A percentile compares a stretch with the other conserved stretches of the same genome.
These are phyloP conservation scores for Petrea volubilis DNA, from an alignment of 257 asterid genomes.

Conservation along the genomic window DNA sequence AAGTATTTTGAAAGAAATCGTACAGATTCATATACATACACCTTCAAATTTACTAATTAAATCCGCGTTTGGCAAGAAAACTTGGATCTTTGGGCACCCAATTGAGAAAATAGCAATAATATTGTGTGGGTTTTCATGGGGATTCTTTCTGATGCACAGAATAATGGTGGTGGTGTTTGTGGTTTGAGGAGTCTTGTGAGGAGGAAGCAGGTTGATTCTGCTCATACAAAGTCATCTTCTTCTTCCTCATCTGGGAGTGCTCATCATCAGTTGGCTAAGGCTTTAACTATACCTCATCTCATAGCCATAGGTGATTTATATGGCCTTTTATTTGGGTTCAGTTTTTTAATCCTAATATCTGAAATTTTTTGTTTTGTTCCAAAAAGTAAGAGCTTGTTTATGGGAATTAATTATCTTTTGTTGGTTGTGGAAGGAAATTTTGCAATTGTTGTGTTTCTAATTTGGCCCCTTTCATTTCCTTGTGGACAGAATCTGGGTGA, in stretches of 20 bases:
- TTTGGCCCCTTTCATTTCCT: background rate
- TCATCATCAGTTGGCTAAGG: slow-evolving; percentile 66
- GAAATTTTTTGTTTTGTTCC: background rate
- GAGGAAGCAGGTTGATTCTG: slow-evolving; percentile 91
- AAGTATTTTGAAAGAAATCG: background rate
- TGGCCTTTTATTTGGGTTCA: background rate
- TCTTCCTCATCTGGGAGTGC: slow-evolving; percentile 31
- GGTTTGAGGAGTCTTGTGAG: slow-evolving; percentile 67
- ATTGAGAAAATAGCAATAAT: background rate
- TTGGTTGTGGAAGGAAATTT: background rate
- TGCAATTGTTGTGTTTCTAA: background rate
- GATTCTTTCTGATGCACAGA: slow-evolving; percentile 40
- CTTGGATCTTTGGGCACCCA: slow-evolving; percentile 24
- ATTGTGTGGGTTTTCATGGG: slow-evolving; percentile 43
- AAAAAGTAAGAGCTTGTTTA: background rate
- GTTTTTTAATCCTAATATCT: background rate
- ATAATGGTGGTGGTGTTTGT: slow-evolving; percentile 42
- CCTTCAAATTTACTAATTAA: background rate
- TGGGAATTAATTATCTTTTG: background rate
- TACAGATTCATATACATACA: background rate
- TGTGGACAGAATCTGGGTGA: background rate
- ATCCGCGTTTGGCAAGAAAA: slow-evolving; percentile 21
- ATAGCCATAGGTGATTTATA: slow-evolving; percentile 61
- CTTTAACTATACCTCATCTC: slow-evolving; percentile 77
- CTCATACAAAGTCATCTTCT: slow-evolving; percentile 43